Conservation (phyloP, 345 rosid species). For the sweet orange (Citrus sinensis) region DVS_A1.0 CM039165.1:19284501-19285000, state of each 20-base stretch:
- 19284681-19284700: slow-evolving; percentile 22
- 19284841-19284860: neutral
- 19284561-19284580: no score
- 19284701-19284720: slow-evolving; percentile 9
- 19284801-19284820: neutral
- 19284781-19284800: neutral
- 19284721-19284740: slow-evolving; percentile 2
- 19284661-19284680: neutral
- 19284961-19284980: no score
- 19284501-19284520: no score
- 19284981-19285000: no score
- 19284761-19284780: neutral
- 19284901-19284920: no score
- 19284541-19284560: no score
- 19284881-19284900: no score
- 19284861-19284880: no score
- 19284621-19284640: slow-evolving; percentile 19
- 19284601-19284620: neutral
- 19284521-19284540: no score
- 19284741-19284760: neutral
- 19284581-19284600: no score
- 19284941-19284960: neutral
- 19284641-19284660: neutral
- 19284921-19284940: neutral
- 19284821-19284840: neutral